Evolutionary conservation across 306 rosid genomes (phyloP).

Genomic region (Trifolium fragiferum): DNA sequence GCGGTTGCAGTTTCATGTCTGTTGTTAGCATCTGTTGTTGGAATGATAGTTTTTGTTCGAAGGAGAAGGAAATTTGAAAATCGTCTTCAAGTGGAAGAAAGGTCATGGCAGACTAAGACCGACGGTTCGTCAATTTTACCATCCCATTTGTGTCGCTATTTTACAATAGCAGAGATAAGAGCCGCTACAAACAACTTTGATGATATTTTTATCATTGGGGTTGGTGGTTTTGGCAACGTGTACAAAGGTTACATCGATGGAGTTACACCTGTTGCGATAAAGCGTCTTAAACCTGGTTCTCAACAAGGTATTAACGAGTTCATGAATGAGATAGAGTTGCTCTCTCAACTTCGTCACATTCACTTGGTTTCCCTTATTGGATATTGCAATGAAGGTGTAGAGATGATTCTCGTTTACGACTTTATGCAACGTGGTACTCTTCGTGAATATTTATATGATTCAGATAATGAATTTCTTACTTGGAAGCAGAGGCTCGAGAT

Average conservation of each 20-base stretch:
- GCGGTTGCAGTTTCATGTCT: slow-evolving; percentile 3
- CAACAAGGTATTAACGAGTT: slow-evolving; percentile 41
- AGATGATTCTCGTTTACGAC: slow-evolving; percentile 49
- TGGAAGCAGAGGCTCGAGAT: slow-evolving; percentile 48
- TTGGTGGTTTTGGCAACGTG: slow-evolving; percentile 50
- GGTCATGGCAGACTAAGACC: background rate
- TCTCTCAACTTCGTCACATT: slow-evolving; percentile 42
- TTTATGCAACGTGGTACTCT: slow-evolving; percentile 49
- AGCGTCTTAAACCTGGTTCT: slow-evolving; percentile 31
- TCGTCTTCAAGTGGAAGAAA: background rate
- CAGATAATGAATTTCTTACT: background rate
- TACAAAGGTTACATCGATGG: slow-evolving; percentile 42
- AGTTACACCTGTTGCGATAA: slow-evolving; percentile 4
- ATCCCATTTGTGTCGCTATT: slow-evolving; percentile 40
- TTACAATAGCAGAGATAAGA: slow-evolving; percentile 36
- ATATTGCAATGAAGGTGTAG: slow-evolving; percentile 33
- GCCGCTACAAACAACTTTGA: slow-evolving; percentile 44
- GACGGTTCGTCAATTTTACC: slow-evolving; percentile 19
- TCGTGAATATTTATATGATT: slow-evolving; percentile 42
- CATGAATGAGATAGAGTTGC: slow-evolving; percentile 39
- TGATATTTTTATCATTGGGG: slow-evolving; percentile 22
- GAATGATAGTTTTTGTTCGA: background rate
- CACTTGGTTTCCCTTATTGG: slow-evolving; percentile 47
- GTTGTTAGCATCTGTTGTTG: background rate
- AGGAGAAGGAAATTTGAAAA: background rate